A percentile compares a stretch with the other conserved stretches of the same genome.
phyloP scores from a whole-genome alignment of 1,139 yeast genomes.

The Zygoascus meyerae region DNA sequence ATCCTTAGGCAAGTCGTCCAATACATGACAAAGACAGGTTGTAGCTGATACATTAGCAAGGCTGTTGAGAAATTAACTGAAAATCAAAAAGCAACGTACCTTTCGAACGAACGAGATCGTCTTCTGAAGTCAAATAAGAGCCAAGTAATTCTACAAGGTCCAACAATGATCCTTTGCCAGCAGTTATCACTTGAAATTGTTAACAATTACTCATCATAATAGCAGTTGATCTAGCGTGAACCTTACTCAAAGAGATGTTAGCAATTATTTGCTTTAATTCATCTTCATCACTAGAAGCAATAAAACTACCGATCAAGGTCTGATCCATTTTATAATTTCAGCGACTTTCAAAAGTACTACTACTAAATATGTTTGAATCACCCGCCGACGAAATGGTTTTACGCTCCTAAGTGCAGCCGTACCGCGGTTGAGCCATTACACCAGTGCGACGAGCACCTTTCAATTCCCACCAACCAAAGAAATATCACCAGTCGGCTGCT shows the following conservation, averaged over 20 bases:
- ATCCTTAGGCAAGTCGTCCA: conserved; percentile 37
- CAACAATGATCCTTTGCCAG: conserved; percentile 41
- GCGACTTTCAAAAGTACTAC: too few relatives aligned
- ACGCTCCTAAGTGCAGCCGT: too few relatives aligned
- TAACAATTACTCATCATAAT: conserved; percentile 1
- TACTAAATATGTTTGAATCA: too few relatives aligned
- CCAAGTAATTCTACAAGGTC: conserved; percentile 53
- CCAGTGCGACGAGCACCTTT: too few relatives aligned
- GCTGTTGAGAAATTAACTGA: not conserved
- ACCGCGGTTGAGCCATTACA: too few relatives aligned
- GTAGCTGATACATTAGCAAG: conserved; percentile 37
- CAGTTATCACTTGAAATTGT: not conserved
- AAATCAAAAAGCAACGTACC: conserved; percentile 15
- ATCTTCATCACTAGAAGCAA: conserved; percentile 35
- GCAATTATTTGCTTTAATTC: conserved; percentile 28
- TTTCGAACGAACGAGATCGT: conserved; percentile 44
- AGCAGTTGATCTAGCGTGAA: too few relatives aligned
- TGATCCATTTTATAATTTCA: conserved; percentile 16
- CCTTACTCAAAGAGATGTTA: conserved; percentile 26
- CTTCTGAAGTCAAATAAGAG: conserved; percentile 61
- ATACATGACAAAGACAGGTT: conserved; percentile 50
- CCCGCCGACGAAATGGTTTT: too few relatives aligned
- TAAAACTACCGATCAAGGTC: conserved; percentile 16
- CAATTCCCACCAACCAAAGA: too few relatives aligned
- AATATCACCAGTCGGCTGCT: too few relatives aligned